Percentiles rank a stretch among this genome's conserved stretches.
These are phyloP conservation scores for Paramyrothecium sp. DNA, from an alignment of 2,329 filamentous ascomycete genomes.

Conservation along the genomic window DNA sequence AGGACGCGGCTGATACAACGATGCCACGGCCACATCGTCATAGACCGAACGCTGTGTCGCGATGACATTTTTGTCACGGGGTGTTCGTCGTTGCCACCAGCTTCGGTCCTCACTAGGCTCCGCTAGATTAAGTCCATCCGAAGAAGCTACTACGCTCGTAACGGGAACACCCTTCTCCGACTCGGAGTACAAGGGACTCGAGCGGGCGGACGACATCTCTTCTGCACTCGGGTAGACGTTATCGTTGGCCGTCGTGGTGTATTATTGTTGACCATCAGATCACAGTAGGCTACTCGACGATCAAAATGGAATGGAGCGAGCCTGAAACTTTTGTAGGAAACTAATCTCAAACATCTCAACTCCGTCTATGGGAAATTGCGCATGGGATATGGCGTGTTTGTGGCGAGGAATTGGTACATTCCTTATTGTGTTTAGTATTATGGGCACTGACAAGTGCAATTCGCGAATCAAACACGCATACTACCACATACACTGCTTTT, in stretches of 20 bases:
- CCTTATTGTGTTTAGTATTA: neutral
- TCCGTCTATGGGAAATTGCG: neutral
- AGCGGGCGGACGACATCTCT: neutral
- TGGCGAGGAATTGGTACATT: neutral
- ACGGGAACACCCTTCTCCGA: neutral
- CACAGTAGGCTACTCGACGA: neutral
- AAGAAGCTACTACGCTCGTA: neutral
- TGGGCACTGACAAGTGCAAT: neutral
- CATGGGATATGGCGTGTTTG: neutral
- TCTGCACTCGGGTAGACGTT: neutral
- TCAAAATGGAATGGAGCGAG: neutral
- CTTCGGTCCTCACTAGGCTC: neutral
- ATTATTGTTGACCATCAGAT: neutral
- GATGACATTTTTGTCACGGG: slow-evolving; percentile 7
- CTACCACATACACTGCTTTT: neutral
- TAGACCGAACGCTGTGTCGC: slow-evolving; percentile 43
- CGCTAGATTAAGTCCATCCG: neutral
- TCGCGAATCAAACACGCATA: neutral
- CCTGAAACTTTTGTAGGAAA: neutral
- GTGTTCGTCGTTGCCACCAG: neutral
- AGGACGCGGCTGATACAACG: slow-evolving; percentile 29
- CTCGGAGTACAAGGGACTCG: neutral
- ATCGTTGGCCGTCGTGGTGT: neutral
- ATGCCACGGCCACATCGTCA: slow-evolving; percentile 38
- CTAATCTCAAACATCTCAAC: neutral